phyloP scores from a whole-genome alignment of 2,329 filamentous ascomycete species.

The Xylariomycetidae sp. region DNA sequence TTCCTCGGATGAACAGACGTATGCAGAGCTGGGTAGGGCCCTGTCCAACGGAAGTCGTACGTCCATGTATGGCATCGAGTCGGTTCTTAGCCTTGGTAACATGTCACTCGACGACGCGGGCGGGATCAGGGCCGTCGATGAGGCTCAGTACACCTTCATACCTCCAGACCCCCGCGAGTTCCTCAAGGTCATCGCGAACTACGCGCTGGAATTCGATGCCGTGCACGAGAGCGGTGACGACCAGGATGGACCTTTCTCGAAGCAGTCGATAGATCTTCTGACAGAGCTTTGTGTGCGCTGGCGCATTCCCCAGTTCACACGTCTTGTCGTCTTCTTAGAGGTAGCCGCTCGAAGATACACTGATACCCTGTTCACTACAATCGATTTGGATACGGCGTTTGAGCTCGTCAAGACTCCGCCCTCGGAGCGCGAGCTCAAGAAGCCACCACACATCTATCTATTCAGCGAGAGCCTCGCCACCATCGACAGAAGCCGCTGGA shows the following conservation, averaged over 20 bases:
- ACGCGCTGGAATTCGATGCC: constrained; percentile 63
- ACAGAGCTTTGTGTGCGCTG: constrained; percentile 82
- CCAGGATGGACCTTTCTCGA: constrained; percentile 56
- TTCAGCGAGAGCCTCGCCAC: constrained; percentile 45
- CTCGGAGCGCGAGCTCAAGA: constrained; percentile 51
- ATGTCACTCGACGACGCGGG: constrained; percentile 55
- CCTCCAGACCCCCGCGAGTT: constrained; percentile 76
- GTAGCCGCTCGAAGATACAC: constrained; percentile 79
- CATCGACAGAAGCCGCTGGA: constrained; percentile 59
- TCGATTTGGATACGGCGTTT: constrained; percentile 79
- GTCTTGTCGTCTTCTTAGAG: constrained; percentile 76
- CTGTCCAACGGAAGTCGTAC: constrained; percentile 40
- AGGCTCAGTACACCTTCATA: constrained; percentile 79
- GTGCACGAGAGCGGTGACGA: constrained; percentile 48
- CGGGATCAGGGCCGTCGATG: constrained; percentile 49
- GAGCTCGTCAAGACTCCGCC: constrained; percentile 70
- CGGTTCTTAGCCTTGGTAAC: constrained; percentile 60
- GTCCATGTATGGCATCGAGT: constrained; percentile 49
- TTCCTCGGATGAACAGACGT: constrained; percentile 45
- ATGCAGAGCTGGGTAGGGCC: constrained; percentile 46
- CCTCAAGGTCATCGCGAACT: constrained; percentile 75
- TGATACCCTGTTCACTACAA: constrained; percentile 72
- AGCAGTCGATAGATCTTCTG: constrained; percentile 73
- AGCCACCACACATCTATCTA: constrained; percentile 49
- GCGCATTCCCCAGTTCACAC: constrained; percentile 79